A percentile compares a stretch with the other conserved stretches of the same genome.
These are phyloP conservation scores for Candida vaughaniae DNA, from an alignment of 805 yeast species.

Conservation along the genomic window DNA sequence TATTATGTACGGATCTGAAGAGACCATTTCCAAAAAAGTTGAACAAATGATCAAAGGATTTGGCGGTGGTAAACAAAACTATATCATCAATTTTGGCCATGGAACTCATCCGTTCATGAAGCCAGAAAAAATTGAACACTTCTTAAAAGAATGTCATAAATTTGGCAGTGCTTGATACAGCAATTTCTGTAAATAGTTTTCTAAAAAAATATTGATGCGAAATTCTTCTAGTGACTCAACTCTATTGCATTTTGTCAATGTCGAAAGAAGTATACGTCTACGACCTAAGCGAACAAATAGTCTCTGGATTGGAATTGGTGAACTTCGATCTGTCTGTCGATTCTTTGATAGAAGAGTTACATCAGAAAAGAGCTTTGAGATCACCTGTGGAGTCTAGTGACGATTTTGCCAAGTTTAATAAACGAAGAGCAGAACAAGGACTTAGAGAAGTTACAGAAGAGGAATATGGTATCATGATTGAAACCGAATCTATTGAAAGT, in stretches of 20 bases:
- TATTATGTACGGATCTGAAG: conserved; percentile 85
- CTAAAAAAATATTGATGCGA: background rate
- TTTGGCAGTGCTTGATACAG: conserved; percentile 45
- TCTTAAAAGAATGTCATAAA: conserved; percentile 84
- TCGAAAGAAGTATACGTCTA: no score
- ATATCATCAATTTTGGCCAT: conserved; percentile 94
- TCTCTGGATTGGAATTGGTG: conserved; percentile 49
- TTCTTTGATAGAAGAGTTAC: background rate
- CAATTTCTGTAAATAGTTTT: conserved; percentile 5
- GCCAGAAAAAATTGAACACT: conserved; percentile 83
- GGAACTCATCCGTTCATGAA: conserved; percentile 98
- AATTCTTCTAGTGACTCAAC: no score
- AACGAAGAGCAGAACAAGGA: conserved; percentile 50
- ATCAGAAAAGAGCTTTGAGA: background rate
- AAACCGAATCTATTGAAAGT: conserved; percentile 51
- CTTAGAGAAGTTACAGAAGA: conserved; percentile 49
- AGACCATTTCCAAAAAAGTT: conserved; percentile 74
- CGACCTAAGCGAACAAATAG: conserved; percentile 38
- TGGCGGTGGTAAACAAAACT: conserved; percentile 90
- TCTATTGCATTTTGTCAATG: no score
- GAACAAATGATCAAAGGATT: conserved; percentile 86
- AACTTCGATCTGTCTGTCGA: conserved; percentile 44
- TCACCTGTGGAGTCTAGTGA: conserved; percentile 5
- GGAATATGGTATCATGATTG: conserved; percentile 57
- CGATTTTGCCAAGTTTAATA: conserved; percentile 58